These are phyloP conservation scores for Aspergillus ruber DNA, from an alignment of 2,329 filamentous ascomycete species.

Conservation along the genomic window DNA sequence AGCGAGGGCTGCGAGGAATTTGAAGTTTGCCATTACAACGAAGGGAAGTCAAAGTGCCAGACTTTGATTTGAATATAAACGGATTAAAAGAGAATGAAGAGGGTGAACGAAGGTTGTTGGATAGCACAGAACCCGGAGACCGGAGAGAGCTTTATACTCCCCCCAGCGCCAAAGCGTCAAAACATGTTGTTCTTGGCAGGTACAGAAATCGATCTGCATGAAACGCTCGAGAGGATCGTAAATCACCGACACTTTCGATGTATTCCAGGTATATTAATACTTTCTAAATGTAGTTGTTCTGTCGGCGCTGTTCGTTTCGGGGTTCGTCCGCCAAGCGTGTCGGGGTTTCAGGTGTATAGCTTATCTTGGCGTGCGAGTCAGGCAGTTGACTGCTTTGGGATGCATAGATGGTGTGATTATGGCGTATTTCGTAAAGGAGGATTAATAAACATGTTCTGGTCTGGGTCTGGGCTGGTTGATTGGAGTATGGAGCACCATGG, in stretches of 20 bases:
- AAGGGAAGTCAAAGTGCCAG: not conserved
- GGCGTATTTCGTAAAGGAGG: too few relatives aligned
- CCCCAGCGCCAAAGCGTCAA: too few relatives aligned
- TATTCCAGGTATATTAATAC: not conserved
- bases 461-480: too few relatives aligned
- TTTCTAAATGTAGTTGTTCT: not conserved
- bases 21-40: conserved; percentile 18
- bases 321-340: not conserved
- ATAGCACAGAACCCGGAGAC: not conserved
- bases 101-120: not conserved
- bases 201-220: not conserved
- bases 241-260: not conserved
- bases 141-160: not conserved
- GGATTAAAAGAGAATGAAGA: not conserved
- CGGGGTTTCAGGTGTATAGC: not conserved
- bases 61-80: not conserved
- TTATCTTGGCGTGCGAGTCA: not conserved
- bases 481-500: too few relatives aligned
- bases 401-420: too few relatives aligned
- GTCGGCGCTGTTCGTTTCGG: not conserved
- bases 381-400: too few relatives aligned
- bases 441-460: too few relatives aligned
- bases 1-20: conserved; percentile 16
- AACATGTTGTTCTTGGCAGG: not conserved
- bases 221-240: not conserved